Conservation (phyloP, 2,329 filamentous ascomycete genomes). For the Penicillium brasilianum region DNA sequence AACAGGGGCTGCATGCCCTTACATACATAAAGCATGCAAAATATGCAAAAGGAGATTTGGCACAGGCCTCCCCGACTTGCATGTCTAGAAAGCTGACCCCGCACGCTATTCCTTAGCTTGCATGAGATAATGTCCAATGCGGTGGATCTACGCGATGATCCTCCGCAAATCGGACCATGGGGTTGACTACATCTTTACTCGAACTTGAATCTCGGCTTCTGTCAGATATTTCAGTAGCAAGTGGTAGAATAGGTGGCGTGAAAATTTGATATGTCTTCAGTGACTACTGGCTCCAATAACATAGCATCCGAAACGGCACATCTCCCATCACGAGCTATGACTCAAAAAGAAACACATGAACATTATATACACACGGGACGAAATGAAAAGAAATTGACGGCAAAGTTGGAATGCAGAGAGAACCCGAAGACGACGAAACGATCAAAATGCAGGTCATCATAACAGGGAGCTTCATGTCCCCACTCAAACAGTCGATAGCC, state of each 20-base stretch:
- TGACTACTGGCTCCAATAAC: conserved; percentile 17
- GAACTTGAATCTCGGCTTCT: background rate
- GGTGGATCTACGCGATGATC: background rate
- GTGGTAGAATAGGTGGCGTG: background rate
- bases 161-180: background rate
- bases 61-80: background rate
- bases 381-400: conserved; percentile 9
- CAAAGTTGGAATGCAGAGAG: conserved; percentile 8
- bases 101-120: background rate
- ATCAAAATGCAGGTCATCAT: conserved; percentile 17
- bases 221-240: background rate
- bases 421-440: conserved; percentile 19
- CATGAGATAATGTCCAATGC: background rate
- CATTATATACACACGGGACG: conserved; percentile 29
- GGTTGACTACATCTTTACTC: too few species aligned
- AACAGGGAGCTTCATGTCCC: conserved; percentile 5
- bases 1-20: background rate
- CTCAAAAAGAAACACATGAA: conserved; percentile 22
- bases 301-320: conserved; percentile 6
- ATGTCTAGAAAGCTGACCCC: background rate
- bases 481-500: background rate
- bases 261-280: conserved; percentile 14
- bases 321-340: conserved; percentile 14
- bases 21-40: background rate
- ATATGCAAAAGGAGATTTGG: too few species aligned